Base-by-base conservation (phyloP, 305 asterid species). In the Fraxinus baroniana region DNA sequence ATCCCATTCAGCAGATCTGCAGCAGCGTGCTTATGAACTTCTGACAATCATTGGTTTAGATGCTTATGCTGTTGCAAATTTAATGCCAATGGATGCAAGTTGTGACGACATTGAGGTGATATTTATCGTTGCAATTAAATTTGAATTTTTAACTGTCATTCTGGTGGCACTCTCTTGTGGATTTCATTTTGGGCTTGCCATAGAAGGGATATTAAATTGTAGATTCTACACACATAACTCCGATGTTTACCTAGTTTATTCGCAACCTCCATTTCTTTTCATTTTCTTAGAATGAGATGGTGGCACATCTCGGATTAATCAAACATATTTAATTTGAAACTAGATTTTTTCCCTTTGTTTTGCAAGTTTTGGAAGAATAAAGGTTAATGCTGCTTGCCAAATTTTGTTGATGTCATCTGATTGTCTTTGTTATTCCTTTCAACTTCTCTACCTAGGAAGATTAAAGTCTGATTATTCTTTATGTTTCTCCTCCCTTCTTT, bases 21-120 rank as follows among this genome's bases (percentile, higher is more conserved):
- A 96, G 89, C 99, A 96, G 90, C 98, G 98, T 81, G 99, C 97
- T 76, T 93, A 94, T 85, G 98, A 96, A 88, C 94, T 94, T 84
- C 95, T 91, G 89, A 93, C 95, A 70, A 84, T 96, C 87, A 85
- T 91, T 76, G 83, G 85, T 82, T 87, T 94, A 82, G 95, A 93
- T 90, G 92, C 97, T 79, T 89, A 72, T 74, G 91, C 91, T 74
- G 86, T 93, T 28, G 89, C 89, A 86, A 86, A 86, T 88, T 86
- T 94, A 87, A 90, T 96, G 93, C 96, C 98, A 68, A 85, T 87
- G 88, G 93, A 96, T 89, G 94, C 98, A 71, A 91, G 94, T 79
- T 93, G 94, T 90, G 92, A 92, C 85, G 98, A 96, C 80, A 82
- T 94, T 81, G 97, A 93, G 98, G 99, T 94, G 86, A 83, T 78